phyloP scores from a whole-genome alignment of 1,284 basidiomycete species.

The Ganoderma lucidum region DNA sequence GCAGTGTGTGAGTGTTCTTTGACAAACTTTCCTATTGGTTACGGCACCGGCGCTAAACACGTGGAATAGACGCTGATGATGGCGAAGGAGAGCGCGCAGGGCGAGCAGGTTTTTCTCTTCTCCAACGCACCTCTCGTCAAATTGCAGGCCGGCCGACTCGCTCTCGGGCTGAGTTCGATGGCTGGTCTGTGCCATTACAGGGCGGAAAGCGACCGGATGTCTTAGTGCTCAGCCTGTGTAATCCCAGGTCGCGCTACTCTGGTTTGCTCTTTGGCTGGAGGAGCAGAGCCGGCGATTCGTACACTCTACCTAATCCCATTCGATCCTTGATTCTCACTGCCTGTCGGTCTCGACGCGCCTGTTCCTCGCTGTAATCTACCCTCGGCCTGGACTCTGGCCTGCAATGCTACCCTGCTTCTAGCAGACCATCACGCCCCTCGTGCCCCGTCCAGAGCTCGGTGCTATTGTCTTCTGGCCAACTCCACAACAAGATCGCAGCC shows the following conservation, averaged over 20 bases:
- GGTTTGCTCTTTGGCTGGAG: slow-evolving; percentile 34
- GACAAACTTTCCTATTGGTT: background rate
- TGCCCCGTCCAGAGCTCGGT: background rate
- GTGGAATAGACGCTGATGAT: background rate
- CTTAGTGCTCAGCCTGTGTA: slow-evolving; percentile 54
- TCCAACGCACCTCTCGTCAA: slow-evolving; percentile 59
- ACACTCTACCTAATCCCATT: slow-evolving; percentile 38
- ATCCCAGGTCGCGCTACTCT: slow-evolving; percentile 41
- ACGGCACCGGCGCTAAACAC: background rate
- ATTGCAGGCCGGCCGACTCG: slow-evolving; percentile 49
- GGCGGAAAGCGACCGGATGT: slow-evolving; percentile 56
- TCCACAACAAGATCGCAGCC: background rate
- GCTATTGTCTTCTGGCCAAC: background rate
- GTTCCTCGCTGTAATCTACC: slow-evolving; percentile 3
- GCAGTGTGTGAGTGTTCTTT: background rate
- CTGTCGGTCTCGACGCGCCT: background rate
- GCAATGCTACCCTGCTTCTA: background rate
- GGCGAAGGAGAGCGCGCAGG: background rate
- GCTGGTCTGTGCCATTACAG: slow-evolving; percentile 62
- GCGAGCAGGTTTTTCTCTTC: background rate
- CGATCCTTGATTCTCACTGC: background rate
- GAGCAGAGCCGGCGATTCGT: slow-evolving; percentile 56
- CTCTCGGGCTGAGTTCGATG: slow-evolving; percentile 33
- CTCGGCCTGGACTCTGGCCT: background rate
- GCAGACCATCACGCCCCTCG: background rate